Evolutionary conservation across 1,284 basidiomycete genomes (phyloP).

Genomic region (Pseudozyma thailandica): DNA sequence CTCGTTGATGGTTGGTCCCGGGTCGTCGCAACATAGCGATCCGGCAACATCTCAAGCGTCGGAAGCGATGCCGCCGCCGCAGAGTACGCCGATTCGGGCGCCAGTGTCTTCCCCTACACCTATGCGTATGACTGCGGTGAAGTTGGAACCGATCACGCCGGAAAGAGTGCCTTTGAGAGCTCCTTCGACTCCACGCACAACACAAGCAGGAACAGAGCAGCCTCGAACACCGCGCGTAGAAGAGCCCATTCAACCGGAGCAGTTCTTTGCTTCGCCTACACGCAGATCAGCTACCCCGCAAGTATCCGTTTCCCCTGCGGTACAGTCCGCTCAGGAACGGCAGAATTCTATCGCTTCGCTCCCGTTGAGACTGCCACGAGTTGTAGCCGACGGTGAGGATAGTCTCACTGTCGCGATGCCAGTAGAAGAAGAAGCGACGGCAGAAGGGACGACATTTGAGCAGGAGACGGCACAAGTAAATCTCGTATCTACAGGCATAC

Average conservation of each 20-base stretch:
- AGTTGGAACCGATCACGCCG: constrained; percentile 2
- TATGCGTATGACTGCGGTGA: neutral
- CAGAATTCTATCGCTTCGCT: too few relatives aligned
- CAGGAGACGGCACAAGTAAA: too few relatives aligned
- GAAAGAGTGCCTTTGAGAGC: neutral
- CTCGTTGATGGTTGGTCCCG: constrained; percentile 10
- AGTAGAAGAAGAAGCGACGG: too few relatives aligned
- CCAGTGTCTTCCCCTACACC: neutral
- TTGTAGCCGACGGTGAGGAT: too few relatives aligned
- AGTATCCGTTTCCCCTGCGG: too few relatives aligned
- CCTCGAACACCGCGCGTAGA: neutral
- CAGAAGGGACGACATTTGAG: too few relatives aligned
- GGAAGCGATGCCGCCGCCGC: neutral
- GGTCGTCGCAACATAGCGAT: constrained; percentile 6
- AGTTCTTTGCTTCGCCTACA: neutral
- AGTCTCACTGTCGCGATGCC: too few relatives aligned
- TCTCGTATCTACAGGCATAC: too few relatives aligned
- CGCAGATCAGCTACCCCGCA: too few relatives aligned
- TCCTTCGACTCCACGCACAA: neutral
- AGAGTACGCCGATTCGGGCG: neutral
- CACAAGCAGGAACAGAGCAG: neutral
- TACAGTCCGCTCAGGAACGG: too few relatives aligned
- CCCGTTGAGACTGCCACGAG: too few relatives aligned
- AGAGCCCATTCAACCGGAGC: neutral
- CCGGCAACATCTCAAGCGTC: constrained; percentile 1